Percentiles rank a stretch among this genome's conserved stretches.
Evolutionary conservation across 768 basidiomycete species (phyloP).

Genomic region (Leccinellum rugosiceps): DNA sequence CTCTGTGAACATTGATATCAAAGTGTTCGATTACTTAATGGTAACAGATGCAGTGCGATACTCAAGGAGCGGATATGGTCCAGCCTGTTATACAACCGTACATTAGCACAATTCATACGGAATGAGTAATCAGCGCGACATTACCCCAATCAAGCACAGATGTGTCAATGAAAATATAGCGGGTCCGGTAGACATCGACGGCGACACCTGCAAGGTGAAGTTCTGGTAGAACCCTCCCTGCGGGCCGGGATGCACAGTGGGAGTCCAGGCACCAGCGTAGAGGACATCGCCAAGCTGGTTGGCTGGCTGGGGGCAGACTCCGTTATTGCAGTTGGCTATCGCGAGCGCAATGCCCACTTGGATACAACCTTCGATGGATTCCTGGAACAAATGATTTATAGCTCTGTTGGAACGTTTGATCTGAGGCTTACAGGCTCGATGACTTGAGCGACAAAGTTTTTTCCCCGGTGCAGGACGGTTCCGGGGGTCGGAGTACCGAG

Average conservation of each 20-base stretch:
- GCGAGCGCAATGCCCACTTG: conserved; percentile 33
- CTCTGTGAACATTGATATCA: neutral
- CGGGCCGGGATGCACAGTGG: conserved; percentile 10
- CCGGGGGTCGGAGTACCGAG: conserved; percentile 23
- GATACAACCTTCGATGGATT: conserved; percentile 14
- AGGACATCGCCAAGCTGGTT: conserved; percentile 23
- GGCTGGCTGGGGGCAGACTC: conserved; percentile 21
- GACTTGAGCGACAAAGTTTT: conserved; percentile 19
- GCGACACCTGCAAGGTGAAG: conserved; percentile 20
- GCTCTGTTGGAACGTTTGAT: neutral
- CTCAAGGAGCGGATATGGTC: conserved; percentile 26
- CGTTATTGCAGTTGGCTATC: conserved; percentile 17
- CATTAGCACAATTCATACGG: neutral
- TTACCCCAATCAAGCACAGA: conserved; percentile 30
- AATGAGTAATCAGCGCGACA: neutral
- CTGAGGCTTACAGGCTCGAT: conserved; percentile 19
- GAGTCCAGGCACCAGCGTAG: conserved; percentile 29
- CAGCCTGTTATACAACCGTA: conserved; percentile 21
- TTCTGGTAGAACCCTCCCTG: conserved; percentile 27
- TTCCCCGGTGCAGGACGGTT: conserved; percentile 11
- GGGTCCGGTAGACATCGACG: conserved; percentile 10
- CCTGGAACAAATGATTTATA: conserved; percentile 5
- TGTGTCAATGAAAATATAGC: conserved; percentile 31
- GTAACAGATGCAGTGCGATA: conserved; percentile 21
- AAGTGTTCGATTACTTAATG: neutral